Evolutionary conservation across 23 red algal genomes (phyloP).

Genomic region (Gracilaria domingensis): DNA sequence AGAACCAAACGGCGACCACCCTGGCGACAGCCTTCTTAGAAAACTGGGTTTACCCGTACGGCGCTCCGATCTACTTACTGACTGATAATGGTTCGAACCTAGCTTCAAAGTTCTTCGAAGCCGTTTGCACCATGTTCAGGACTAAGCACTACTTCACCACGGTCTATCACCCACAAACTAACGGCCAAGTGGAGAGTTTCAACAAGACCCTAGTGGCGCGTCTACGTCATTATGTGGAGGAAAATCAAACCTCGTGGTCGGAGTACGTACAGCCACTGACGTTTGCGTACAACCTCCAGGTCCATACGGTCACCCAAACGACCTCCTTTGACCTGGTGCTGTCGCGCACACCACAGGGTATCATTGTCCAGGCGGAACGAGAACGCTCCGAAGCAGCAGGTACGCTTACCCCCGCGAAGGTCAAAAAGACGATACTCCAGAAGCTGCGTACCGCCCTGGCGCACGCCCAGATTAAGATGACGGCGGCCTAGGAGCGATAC

Average conservation of each 20-base stretch:
- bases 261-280: too few relatives aligned
- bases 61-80: not conserved
- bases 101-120: not conserved
- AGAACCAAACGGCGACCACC: too few relatives aligned
- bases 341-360: not conserved
- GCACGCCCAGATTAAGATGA: not conserved
- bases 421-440: not conserved
- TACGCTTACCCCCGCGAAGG: not conserved
- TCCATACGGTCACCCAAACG: not conserved
- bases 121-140: not conserved
- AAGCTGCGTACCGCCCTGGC: not conserved
- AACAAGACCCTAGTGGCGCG: not conserved
- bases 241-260: not conserved
- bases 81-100: not conserved
- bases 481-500: not conserved
- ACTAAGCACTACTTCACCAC: not conserved
- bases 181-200: not conserved
- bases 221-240: not conserved
- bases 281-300: not conserved
- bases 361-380: not conserved
- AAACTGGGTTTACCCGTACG: slow-evolving; percentile 19
- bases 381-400: not conserved
- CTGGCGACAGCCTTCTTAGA: not conserved
- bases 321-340: slow-evolving; percentile 17
- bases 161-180: slow-evolving; percentile 1